These are phyloP conservation scores for Novymonas esmeraldas DNA, from an alignment of 208 protist species.

Conservation along the genomic window DNA sequence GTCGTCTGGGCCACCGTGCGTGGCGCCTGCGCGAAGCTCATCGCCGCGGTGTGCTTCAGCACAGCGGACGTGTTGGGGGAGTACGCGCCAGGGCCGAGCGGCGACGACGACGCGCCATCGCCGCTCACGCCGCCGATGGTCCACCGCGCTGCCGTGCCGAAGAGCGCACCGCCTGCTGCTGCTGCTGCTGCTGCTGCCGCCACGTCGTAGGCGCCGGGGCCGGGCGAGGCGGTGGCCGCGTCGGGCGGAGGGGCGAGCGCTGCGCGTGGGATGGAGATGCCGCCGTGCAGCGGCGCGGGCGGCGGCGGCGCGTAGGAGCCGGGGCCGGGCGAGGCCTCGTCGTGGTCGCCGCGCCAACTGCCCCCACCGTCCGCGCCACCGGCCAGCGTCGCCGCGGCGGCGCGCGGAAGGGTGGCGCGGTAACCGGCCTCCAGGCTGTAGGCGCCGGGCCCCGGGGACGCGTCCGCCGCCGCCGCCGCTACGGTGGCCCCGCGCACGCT, in stretches of 20 bases:
- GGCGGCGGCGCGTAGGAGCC: slow-evolving; percentile 15
- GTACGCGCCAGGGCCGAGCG: slow-evolving; percentile 58
- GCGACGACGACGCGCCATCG: background rate
- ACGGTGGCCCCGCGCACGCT: background rate
- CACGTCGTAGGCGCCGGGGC: slow-evolving; percentile 30
- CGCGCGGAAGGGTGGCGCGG: slow-evolving; percentile 18
- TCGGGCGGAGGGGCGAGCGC: background rate
- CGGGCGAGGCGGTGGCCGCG: background rate
- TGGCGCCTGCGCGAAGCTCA: slow-evolving; percentile 34
- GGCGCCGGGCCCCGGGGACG: slow-evolving; percentile 50
- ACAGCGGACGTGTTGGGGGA: slow-evolving; percentile 26
- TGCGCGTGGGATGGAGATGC: slow-evolving; percentile 16
- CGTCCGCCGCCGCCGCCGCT: background rate
- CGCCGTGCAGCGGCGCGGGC: slow-evolving; percentile 20
- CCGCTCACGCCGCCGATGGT: background rate
- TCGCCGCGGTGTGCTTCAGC: slow-evolving; percentile 9
- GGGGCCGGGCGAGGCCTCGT: slow-evolving; percentile 15
- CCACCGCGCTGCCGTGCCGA: slow-evolving; percentile 27
- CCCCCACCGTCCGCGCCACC: background rate
- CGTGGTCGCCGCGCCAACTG: too few relatives aligned
- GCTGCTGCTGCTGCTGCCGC: background rate
- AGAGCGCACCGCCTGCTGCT: slow-evolving; percentile 8
- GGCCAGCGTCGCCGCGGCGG: background rate
- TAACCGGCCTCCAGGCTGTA: slow-evolving; percentile 32
- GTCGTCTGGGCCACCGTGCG: background rate